Conservation (phyloP, 768 basidiomycete species). For the Botryobasidium botryosum region DNA sequence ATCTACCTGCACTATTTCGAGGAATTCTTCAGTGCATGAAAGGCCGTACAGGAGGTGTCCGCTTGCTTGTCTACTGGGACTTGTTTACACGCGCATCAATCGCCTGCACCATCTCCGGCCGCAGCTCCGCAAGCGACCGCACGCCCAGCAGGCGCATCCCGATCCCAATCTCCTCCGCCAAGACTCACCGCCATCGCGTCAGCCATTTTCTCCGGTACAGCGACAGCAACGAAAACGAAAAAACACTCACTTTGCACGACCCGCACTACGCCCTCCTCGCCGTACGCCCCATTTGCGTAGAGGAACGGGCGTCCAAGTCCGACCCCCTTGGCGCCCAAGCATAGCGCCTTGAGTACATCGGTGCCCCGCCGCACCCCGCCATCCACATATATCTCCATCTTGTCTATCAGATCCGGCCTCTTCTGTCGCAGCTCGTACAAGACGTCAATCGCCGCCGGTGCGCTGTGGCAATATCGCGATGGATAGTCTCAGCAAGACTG, state of each 20-base stretch:
- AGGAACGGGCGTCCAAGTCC: slow-evolving; percentile 77
- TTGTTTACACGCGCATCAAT: no score
- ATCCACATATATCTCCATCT: slow-evolving; percentile 29
- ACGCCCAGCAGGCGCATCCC: slow-evolving; percentile 10
- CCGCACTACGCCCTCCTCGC: slow-evolving; percentile 17
- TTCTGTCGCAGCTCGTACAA: slow-evolving; percentile 54
- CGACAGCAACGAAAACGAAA: no score
- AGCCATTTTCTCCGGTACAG: no score
- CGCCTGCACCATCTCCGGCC: slow-evolving; percentile 11
- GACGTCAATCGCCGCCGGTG: slow-evolving; percentile 29
- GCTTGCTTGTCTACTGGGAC: no score
- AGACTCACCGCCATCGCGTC: not conserved
- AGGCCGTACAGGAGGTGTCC: no score
- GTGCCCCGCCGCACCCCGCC: slow-evolving; percentile 32
- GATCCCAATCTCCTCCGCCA: slow-evolving; percentile 5
- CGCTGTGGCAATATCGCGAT: no score
- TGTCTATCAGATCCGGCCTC: slow-evolving; percentile 34
- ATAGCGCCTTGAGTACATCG: slow-evolving; percentile 29
- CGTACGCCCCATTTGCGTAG: slow-evolving; percentile 35
- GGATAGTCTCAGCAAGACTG: not conserved
- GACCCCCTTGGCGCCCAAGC: slow-evolving; percentile 60
- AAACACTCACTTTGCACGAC: not conserved
- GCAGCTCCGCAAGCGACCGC: slow-evolving; percentile 9
- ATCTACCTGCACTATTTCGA: no score
- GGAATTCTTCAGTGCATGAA: no score